Evolutionary conservation across 305 asterid genomes (phyloP).

Genomic region (Solanum hybrid): DNA sequence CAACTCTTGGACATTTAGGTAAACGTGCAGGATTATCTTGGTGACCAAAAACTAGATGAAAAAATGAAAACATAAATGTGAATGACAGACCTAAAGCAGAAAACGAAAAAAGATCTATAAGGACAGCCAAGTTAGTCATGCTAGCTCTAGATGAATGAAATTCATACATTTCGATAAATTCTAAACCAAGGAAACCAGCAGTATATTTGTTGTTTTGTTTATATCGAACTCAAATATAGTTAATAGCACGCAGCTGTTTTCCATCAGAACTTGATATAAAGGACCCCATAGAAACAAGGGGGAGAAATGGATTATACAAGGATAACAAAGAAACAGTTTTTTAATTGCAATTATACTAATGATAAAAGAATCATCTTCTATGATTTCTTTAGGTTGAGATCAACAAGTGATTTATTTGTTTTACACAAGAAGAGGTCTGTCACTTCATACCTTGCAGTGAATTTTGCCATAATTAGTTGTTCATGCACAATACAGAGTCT

Average conservation of each 20-base stretch:
- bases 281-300: not conserved
- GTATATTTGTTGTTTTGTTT: not conserved
- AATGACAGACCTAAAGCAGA: not conserved
- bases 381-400: not conserved
- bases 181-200: not conserved
- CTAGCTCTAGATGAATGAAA: not conserved
- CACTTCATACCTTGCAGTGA: not conserved
- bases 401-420: not conserved
- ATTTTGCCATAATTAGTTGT: not conserved
- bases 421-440: not conserved
- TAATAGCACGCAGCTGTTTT: not conserved
- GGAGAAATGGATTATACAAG: not conserved
- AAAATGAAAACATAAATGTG: not conserved
- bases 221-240: not conserved
- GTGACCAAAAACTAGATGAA: conserved; percentile 63
- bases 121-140: not conserved
- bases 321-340: not conserved
- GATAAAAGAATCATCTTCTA: not conserved
- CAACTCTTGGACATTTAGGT: conserved; percentile 60
- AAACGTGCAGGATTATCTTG: conserved; percentile 72
- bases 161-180: not conserved
- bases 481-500: not conserved
- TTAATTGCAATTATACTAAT: not conserved
- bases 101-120: not conserved
- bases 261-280: not conserved